Conservation (phyloP, 1,284 basidiomycete genomes). For the Golubevia sp. region DNA sequence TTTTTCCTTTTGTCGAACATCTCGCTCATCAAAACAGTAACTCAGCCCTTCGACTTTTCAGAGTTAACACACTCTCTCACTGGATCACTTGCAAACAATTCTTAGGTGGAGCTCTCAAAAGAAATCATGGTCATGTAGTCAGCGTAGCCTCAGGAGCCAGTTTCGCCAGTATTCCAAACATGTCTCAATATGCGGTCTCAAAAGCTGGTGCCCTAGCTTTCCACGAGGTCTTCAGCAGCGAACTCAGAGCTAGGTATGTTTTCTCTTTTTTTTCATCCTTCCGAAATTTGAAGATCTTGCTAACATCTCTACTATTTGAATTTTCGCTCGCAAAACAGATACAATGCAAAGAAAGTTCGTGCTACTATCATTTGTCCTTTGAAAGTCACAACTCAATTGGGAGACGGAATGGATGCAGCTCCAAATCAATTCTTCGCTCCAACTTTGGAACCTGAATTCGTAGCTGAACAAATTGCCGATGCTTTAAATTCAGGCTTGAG, state of each 20-base stretch:
- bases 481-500: constrained; percentile 7
- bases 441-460: constrained; percentile 1
- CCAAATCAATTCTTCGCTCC: constrained; percentile 8
- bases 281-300: too few relatives aligned
- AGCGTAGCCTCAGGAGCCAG: background rate
- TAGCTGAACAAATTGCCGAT: constrained; percentile 1
- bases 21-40: too few relatives aligned
- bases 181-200: constrained; percentile 20
- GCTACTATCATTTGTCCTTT: constrained; percentile 27
- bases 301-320: too few relatives aligned
- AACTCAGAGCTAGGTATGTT: constrained; percentile 19
- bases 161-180: background rate
- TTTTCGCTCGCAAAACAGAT: constrained; percentile 2
- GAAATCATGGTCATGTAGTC: background rate
- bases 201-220: constrained; percentile 25
- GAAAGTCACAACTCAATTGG: constrained; percentile 27
- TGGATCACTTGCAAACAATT: constrained; percentile 30
- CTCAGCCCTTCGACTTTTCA: constrained; percentile 21
- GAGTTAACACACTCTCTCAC: constrained; percentile 24
- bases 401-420: constrained; percentile 11
- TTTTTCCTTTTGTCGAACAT: too few relatives aligned
- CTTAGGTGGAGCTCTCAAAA: constrained; percentile 18
- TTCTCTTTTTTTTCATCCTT: background rate
- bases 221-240: constrained; percentile 23
- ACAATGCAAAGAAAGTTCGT: constrained; percentile 24